Conservation (phyloP, 305 asterid species). For the Rubia tinctorum region DNA sequence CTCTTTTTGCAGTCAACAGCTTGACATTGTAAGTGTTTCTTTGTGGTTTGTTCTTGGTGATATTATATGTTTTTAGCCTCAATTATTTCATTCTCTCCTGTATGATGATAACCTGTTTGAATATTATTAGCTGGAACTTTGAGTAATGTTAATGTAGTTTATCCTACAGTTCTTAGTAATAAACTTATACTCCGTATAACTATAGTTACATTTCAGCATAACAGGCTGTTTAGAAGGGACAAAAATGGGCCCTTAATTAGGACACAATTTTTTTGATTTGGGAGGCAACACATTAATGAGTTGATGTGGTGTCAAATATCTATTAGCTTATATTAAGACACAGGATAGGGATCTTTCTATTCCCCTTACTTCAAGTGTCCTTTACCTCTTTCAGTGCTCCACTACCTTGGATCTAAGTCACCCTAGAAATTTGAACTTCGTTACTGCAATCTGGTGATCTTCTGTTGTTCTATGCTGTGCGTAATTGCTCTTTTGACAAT, state of each 20-base stretch:
- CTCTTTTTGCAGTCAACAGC: slow-evolving; percentile 70
- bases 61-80: slow-evolving; percentile 34
- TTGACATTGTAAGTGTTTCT: slow-evolving; percentile 64
- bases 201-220: neutral
- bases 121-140: neutral
- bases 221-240: neutral
- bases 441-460: neutral
- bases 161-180: neutral
- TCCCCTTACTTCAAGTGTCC: neutral
- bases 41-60: neutral
- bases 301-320: neutral
- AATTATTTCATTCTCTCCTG: slow-evolving; percentile 1
- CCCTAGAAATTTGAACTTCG: neutral
- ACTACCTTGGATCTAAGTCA: neutral
- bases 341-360: neutral
- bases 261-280: neutral
- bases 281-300: neutral
- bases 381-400: neutral
- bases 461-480: neutral
- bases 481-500: neutral
- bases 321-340: neutral
- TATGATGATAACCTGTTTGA: neutral
- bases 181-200: neutral
- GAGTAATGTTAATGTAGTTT: neutral
- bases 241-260: neutral